Conservation (phyloP, 1,284 basidiomycete species). For the Sporisorium iseilematis-ciliati region DNA sequence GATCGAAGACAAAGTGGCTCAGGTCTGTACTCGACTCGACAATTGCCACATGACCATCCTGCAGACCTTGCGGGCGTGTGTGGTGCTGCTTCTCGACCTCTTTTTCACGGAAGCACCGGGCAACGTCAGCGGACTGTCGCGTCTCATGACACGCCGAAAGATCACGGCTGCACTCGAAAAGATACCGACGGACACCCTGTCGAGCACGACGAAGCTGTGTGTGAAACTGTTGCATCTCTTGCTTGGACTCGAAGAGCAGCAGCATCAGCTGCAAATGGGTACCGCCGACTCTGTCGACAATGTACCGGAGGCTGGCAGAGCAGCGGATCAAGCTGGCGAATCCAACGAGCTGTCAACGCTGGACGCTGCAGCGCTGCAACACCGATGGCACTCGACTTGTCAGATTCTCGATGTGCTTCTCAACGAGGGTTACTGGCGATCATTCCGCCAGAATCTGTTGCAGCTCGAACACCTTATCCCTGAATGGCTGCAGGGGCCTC, state of each 20-base stretch:
- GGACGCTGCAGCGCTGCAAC: slow-evolving; percentile 20
- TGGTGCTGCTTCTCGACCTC: slow-evolving; percentile 39
- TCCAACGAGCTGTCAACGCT: background rate
- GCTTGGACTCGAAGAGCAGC: slow-evolving; percentile 31
- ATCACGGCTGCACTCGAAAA: slow-evolving; percentile 34
- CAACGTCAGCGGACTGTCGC: slow-evolving; percentile 29
- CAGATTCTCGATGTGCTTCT: slow-evolving; percentile 44
- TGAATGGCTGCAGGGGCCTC: slow-evolving; percentile 31
- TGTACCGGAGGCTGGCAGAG: background rate
- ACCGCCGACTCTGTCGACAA: background rate
- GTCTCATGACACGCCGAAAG: slow-evolving; percentile 43
- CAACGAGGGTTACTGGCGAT: slow-evolving; percentile 48
- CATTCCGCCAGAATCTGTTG: slow-evolving; percentile 39
- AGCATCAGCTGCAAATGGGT: slow-evolving; percentile 18
- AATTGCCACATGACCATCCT: slow-evolving; percentile 28
- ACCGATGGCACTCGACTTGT: slow-evolving; percentile 37
- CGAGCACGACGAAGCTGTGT: slow-evolving; percentile 36
- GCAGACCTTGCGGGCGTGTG: slow-evolving; percentile 39
- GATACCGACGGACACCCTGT: slow-evolving; percentile 27
- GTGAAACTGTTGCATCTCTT: slow-evolving; percentile 28
- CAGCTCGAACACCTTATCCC: slow-evolving; percentile 37
- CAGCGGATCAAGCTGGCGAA: background rate
- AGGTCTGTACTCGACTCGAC: slow-evolving; percentile 24
- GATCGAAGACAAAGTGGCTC: slow-evolving; percentile 42
- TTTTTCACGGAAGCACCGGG: slow-evolving; percentile 25